phyloP scores from a whole-genome alignment of 371 early-diverging fungal species.

The Dichotomocladium elegans region DNA sequence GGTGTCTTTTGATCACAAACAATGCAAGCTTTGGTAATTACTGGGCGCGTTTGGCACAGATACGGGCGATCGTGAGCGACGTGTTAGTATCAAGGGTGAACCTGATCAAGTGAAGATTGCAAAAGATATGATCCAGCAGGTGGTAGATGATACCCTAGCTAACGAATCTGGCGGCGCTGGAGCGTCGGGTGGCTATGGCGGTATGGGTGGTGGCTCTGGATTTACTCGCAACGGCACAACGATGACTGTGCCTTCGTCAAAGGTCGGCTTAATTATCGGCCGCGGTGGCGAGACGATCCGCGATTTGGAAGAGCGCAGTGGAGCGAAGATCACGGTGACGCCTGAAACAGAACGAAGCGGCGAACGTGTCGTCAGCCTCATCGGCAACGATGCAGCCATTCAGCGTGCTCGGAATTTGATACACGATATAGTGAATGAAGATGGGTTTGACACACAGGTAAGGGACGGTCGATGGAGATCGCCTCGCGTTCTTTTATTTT shows the following conservation, averaged over 20 bases:
- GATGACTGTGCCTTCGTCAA: constrained; percentile 60
- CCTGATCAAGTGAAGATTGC: constrained; percentile 60
- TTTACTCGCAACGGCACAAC: constrained; percentile 28
- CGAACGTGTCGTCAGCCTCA: constrained; percentile 66
- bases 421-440: constrained; percentile 68
- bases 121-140: constrained; percentile 55
- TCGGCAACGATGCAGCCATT: constrained; percentile 70
- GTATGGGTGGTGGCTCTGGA: constrained; percentile 1
- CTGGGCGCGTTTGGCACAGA: constrained; percentile 12
- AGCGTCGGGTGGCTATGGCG: neutral
- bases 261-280: constrained; percentile 90
- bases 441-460: neutral
- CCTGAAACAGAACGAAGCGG: constrained; percentile 41
- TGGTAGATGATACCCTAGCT: constrained; percentile 38
- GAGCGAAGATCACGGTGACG: constrained; percentile 75
- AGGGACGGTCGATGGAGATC: too few relatives aligned
- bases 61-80: constrained; percentile 52
- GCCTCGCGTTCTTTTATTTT: neutral
- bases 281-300: constrained; percentile 88
- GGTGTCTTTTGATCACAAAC: neutral
- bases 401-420: constrained; percentile 73
- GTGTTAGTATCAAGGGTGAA: constrained; percentile 61
- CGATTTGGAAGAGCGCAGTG: constrained; percentile 73
- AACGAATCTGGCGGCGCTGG: constrained; percentile 17
- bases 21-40: neutral